A percentile compares a stretch with the other conserved stretches of the same genome.
Conservation (phyloP, 148 eudicot genomes). For the Silene conica region DNA sequence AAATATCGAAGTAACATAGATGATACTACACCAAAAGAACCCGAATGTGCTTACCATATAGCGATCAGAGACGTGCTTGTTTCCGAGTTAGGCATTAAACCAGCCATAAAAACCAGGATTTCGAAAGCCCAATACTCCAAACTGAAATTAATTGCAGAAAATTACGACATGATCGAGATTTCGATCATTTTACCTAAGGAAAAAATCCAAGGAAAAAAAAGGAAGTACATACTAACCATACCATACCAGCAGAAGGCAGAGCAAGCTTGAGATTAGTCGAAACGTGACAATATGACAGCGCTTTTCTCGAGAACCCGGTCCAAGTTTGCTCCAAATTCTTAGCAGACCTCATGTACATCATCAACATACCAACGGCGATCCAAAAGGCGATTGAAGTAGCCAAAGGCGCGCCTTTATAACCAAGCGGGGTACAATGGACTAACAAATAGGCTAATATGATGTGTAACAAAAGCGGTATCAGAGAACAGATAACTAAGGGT, state of each 20-base stretch:
- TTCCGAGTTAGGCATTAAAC: slow-evolving; percentile 70
- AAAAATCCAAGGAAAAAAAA: not conserved
- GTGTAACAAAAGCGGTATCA: slow-evolving; percentile 46
- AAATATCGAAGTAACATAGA: not conserved
- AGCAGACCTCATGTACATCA: slow-evolving; percentile 31
- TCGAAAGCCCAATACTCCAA: slow-evolving; percentile 92
- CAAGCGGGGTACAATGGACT: slow-evolving; percentile 45
- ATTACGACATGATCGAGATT: too few relatives aligned
- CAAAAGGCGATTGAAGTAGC: slow-evolving; percentile 65
- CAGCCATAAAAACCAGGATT: slow-evolving; percentile 77
- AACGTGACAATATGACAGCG: slow-evolving; percentile 41
- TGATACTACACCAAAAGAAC: not conserved
- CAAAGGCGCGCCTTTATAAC: slow-evolving; percentile 60
- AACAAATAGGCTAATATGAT: slow-evolving; percentile 38
- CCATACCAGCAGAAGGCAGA: slow-evolving; percentile 85
- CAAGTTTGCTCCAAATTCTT: slow-evolving; percentile 50
- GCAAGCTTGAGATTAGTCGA: slow-evolving; percentile 47
- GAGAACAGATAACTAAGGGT: slow-evolving; percentile 48
- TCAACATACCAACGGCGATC: slow-evolving; percentile 43
- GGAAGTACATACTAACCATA: slow-evolving; percentile 44
- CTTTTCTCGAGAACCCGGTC: slow-evolving; percentile 54
- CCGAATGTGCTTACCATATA: slow-evolving; percentile 52
- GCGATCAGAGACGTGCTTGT: slow-evolving; percentile 72
- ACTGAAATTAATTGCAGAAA: slow-evolving; percentile 47
- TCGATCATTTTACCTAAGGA: too few relatives aligned